A percentile compares a stretch with the other conserved stretches of the same genome.
phyloP scores from a whole-genome alignment of 2,329 filamentous ascomycete genomes.

The Didymella pomorum region DNA sequence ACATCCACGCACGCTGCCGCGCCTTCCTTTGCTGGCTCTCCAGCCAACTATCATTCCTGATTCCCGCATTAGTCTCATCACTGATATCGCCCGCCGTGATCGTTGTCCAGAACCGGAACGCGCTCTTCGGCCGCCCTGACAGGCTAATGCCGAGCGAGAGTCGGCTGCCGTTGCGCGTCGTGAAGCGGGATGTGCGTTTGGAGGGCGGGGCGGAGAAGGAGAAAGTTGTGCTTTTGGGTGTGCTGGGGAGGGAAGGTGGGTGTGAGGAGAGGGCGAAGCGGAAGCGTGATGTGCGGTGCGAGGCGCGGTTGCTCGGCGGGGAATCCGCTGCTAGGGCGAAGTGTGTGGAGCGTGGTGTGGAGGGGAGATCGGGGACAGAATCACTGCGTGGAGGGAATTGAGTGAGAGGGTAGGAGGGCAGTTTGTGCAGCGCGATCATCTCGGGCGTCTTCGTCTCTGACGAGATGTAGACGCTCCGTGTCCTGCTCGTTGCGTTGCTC shows the following conservation, averaged over 20 bases:
- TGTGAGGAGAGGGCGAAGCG: constrained; percentile 13
- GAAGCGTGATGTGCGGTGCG: constrained; percentile 10
- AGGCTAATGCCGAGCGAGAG: constrained; percentile 31
- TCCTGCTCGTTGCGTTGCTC: constrained; percentile 1
- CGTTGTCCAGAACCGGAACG: constrained; percentile 46
- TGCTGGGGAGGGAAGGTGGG: constrained; percentile 9
- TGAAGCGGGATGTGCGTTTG: constrained; percentile 8
- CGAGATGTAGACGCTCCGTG: constrained; percentile 2
- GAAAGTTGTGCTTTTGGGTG: constrained; percentile 1
- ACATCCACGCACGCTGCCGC: constrained; percentile 57
- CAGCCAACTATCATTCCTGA: constrained; percentile 56
- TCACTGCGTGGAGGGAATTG: not conserved
- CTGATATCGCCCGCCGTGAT: constrained; percentile 25
- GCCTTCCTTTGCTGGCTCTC: constrained; percentile 59
- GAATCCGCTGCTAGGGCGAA: constrained; percentile 6
- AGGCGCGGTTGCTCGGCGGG: constrained; percentile 3
- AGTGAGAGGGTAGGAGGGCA: constrained; percentile 2
- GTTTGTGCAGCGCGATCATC: constrained; percentile 11
- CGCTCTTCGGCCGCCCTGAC: constrained; percentile 34
- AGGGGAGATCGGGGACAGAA: not conserved
- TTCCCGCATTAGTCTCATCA: constrained; percentile 10
- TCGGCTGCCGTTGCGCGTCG: constrained; percentile 31
- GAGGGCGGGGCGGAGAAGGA: not conserved
- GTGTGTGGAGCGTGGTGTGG: constrained; percentile 11
- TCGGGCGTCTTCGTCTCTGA: not conserved